phyloP scores from a whole-genome alignment of 2,329 filamentous ascomycete species.

The Ascochyta lentis region DNA sequence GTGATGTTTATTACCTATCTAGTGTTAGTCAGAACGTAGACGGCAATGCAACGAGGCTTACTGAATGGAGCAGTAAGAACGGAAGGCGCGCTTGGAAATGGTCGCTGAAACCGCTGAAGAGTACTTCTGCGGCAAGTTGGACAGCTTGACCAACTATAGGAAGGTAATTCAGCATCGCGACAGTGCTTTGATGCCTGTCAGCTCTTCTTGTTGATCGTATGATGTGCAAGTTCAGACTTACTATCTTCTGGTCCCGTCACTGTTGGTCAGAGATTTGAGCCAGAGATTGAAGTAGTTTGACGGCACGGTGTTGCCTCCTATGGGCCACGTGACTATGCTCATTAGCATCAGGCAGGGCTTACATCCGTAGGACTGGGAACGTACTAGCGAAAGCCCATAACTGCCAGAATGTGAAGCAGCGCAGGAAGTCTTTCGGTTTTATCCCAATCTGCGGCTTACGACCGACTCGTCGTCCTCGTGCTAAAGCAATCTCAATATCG shows the following conservation, averaged over 20 bases:
- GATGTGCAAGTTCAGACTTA: not conserved
- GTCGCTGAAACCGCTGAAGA: conserved; percentile 17
- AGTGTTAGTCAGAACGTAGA: not conserved
- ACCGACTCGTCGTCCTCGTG: conserved; percentile 6
- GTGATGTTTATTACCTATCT: not conserved
- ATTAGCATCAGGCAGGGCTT: not conserved
- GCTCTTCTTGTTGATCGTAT: not conserved
- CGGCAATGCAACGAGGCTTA: conserved; percentile 1
- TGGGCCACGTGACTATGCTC: not conserved
- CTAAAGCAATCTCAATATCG: conserved; percentile 14
- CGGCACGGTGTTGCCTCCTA: not conserved
- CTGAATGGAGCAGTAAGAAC: conserved; percentile 12
- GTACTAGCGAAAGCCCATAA: conserved; percentile 16
- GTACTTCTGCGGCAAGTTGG: conserved; percentile 13
- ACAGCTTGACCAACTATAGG: conserved; percentile 16
- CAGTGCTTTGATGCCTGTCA: conserved; percentile 1
- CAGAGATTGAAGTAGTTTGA: conserved; percentile 20
- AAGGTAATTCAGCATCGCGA: conserved; percentile 20
- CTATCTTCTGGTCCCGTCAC: conserved; percentile 4
- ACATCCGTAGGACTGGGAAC: not conserved
- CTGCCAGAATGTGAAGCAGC: conserved; percentile 20
- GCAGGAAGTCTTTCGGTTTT: conserved; percentile 12
- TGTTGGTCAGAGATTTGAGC: conserved; percentile 15
- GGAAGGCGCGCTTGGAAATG: conserved; percentile 11
- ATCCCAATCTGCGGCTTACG: conserved; percentile 18